A percentile compares a stretch with the other conserved stretches of the same genome.
phyloP scores from a whole-genome alignment of 2,329 filamentous ascomycete species.

The Colletotrichum phormii region DNA sequence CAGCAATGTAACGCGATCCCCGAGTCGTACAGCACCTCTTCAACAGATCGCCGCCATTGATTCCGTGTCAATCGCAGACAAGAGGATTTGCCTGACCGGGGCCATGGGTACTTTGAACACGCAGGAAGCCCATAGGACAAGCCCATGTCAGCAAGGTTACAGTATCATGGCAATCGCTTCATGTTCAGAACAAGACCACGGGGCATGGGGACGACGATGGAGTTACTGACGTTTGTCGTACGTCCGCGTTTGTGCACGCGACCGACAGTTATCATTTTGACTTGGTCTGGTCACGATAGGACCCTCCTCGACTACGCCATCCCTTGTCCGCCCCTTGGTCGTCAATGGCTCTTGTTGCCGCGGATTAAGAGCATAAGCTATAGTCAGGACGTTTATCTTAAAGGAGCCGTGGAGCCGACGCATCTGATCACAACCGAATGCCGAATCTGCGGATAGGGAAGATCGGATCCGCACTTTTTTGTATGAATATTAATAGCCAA shows the following conservation, averaged over 20 bases:
- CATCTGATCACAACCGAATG: conserved; percentile 35
- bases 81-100: background rate
- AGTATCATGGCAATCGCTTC: background rate
- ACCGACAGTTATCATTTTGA: background rate
- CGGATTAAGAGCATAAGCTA: conserved; percentile 21
- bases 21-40: conserved; percentile 17
- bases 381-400: conserved; percentile 23
- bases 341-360: conserved; percentile 3
- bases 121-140: background rate
- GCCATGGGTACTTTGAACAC: background rate
- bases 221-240: conserved; percentile 18
- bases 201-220: conserved; percentile 11
- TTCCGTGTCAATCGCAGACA: background rate
- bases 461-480: conserved; percentile 30
- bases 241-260: conserved; percentile 11
- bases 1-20: conserved; percentile 30
- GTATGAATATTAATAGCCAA: conserved; percentile 29
- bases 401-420: conserved; percentile 33
- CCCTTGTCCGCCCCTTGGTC: conserved; percentile 1
- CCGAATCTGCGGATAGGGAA: conserved; percentile 31
- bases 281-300: conserved; percentile 1
- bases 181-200: conserved; percentile 6
- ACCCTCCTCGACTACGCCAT: conserved; percentile 15
- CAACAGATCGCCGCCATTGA: background rate
- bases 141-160: conserved; percentile 4